These are phyloP conservation scores for Syzygium oleosum DNA, from an alignment of 345 rosid genomes.

Conservation along the genomic window DNA sequence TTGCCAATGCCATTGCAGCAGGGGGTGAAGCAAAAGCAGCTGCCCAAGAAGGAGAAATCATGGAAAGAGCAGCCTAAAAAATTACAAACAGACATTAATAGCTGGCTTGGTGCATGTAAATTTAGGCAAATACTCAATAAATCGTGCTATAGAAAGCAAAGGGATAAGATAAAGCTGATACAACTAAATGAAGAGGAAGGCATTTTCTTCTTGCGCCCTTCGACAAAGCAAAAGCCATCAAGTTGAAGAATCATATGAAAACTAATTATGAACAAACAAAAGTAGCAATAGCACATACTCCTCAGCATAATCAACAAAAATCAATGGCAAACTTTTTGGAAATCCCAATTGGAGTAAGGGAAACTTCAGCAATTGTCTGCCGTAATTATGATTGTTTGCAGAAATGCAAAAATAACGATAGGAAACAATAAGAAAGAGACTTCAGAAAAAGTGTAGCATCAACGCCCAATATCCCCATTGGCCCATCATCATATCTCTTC, in stretches of 20 bases:
- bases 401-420: not conserved
- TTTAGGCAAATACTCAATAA: not conserved
- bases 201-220: not conserved
- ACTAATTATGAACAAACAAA: not conserved
- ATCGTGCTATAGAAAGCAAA: not conserved
- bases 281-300: not conserved
- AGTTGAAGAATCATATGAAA: not conserved
- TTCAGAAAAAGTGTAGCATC: not conserved
- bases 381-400: not conserved
- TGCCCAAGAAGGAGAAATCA: constrained; percentile 96
- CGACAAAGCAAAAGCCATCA: not conserved
- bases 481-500: not conserved
- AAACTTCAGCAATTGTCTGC: not conserved
- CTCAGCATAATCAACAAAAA: not conserved
- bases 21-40: constrained; percentile 99
- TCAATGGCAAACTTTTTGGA: not conserved
- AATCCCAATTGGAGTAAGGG: not conserved
- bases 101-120: not conserved
- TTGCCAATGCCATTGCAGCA: constrained; percentile 98
- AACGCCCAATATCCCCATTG: not conserved
- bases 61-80: constrained; percentile 82
- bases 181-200: not conserved
- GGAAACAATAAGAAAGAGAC: not conserved
- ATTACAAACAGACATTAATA: not conserved
- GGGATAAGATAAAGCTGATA: not conserved